phyloP scores from a whole-genome alignment of 106 monocot genomes.

The Triglochin maritima region DNA sequence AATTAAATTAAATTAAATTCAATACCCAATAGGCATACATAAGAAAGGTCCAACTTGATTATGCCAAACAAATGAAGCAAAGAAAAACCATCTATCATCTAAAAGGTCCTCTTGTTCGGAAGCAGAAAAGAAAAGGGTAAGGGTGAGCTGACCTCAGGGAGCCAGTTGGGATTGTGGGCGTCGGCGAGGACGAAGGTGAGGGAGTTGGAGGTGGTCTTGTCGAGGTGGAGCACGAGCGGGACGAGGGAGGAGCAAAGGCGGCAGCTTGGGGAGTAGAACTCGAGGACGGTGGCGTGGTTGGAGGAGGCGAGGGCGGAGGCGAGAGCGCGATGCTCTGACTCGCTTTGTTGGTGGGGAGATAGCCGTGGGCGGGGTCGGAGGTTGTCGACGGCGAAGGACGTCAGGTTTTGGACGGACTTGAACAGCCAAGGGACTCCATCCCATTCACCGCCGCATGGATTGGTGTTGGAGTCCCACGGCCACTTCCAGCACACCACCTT shows the following conservation, averaged over 20 bases:
- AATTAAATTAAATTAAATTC: too few species aligned
- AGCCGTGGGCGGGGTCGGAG: not conserved
- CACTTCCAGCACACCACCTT: conserved; percentile 42
- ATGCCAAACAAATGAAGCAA: too few species aligned
- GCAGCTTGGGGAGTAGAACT: conserved; percentile 94
- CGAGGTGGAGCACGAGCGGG: conserved; percentile 53
- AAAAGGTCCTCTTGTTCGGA: too few species aligned
- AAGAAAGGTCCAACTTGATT: too few species aligned
- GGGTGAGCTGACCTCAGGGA: conserved; percentile 64
- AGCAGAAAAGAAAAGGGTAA: too few species aligned
- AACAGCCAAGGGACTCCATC: conserved; percentile 51
- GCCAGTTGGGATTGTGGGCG: conserved; percentile 84
- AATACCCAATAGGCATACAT: too few species aligned
- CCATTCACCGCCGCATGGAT: conserved; percentile 29
- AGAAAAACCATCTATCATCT: too few species aligned
- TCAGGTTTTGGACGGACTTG: conserved; percentile 53
- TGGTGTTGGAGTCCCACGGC: conserved; percentile 45
- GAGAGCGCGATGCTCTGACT: conserved; percentile 81
- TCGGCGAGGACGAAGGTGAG: conserved; percentile 73
- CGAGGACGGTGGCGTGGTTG: conserved; percentile 84
- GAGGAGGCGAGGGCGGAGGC: conserved; percentile 67
- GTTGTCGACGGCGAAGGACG: conserved; percentile 33
- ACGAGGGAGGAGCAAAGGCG: conserved; percentile 73
- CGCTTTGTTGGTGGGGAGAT: conserved; percentile 35
- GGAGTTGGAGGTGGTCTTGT: conserved; percentile 51